Percentiles rank a stretch among this genome's conserved stretches.
Evolutionary conservation across 176 grass and related monocot species (phyloP).

Genomic region (Carex parvula): DNA sequence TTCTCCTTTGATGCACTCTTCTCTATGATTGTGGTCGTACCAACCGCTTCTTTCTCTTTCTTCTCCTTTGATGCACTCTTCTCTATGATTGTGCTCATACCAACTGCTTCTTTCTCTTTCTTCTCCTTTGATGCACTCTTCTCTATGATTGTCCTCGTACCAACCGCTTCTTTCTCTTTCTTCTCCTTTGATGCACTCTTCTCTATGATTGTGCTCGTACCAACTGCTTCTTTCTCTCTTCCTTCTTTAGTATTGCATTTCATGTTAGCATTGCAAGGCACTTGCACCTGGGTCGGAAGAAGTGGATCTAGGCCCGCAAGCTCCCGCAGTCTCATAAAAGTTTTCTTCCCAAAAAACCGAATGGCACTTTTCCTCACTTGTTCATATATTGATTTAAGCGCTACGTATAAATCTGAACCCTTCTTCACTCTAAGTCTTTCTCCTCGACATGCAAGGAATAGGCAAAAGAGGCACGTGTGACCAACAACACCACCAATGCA

Average conservation of each 20-base stretch:
- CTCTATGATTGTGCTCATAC: neutral
- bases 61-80: neutral
- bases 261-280: neutral
- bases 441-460: neutral
- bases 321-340: neutral
- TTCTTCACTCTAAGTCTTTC: neutral
- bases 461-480: neutral
- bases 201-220: neutral
- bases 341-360: neutral
- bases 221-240: neutral
- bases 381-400: neutral
- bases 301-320: neutral
- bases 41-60: neutral
- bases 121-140: neutral
- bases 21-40: neutral
- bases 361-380: neutral
- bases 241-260: neutral
- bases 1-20: neutral
- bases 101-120: neutral
- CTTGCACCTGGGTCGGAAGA: neutral
- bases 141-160: too few relatives aligned
- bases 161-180: neutral
- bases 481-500: conserved; percentile 9
- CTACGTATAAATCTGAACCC: neutral
- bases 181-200: neutral